These are phyloP conservation scores for Solanum corneliomulleri DNA, from an alignment of 257 asterid species.

Conservation along the genomic window DNA sequence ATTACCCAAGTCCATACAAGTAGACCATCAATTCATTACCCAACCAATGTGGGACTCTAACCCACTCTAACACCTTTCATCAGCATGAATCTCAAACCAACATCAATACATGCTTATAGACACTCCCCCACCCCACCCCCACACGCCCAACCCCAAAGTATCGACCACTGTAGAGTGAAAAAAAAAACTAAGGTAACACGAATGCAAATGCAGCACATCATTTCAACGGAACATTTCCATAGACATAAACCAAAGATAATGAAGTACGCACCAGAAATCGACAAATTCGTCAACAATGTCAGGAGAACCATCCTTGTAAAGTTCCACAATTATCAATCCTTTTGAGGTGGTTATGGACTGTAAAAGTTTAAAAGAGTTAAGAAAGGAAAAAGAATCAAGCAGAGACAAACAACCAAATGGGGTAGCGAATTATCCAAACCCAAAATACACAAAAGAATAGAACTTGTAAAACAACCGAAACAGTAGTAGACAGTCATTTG, in stretches of 20 bases:
- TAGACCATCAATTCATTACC: background rate
- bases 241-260: background rate
- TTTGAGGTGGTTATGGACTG: constrained; percentile 77
- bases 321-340: constrained; percentile 79
- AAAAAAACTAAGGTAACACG: background rate
- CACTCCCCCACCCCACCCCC: background rate
- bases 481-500: background rate
- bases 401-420: background rate
- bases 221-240: background rate
- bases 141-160: background rate
- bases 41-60: background rate
- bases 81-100: background rate
- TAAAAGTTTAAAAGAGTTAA: background rate
- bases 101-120: background rate
- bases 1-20: no score
- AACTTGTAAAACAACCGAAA: background rate
- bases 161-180: background rate
- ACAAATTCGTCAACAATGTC: constrained; percentile 69
- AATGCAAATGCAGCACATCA: background rate
- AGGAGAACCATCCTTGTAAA: constrained; percentile 82
- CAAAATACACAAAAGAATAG: background rate
- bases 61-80: background rate
- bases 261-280: constrained; percentile 45
- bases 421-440: background rate
- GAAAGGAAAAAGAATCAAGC: constrained; percentile 1